Evolutionary conservation across 495 filamentous ascomycete species (phyloP).

Genomic region (Aspergillus nidulans): DNA sequence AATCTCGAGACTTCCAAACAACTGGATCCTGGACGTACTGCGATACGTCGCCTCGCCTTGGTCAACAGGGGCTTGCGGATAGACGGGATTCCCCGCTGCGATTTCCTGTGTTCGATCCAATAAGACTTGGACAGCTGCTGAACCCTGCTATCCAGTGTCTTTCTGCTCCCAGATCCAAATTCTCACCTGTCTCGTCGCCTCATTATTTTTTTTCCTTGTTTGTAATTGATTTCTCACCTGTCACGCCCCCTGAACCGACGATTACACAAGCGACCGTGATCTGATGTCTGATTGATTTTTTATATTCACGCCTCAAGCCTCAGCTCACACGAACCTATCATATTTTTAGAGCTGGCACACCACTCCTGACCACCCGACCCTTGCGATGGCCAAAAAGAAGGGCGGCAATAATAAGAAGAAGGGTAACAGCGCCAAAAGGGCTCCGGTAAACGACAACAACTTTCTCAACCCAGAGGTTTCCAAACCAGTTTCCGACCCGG

Average conservation of each 20-base stretch:
- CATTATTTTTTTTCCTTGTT: slow-evolving; percentile 24
- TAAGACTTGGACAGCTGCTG: slow-evolving; percentile 26
- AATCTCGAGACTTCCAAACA: slow-evolving; percentile 15
- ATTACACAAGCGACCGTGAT: slow-evolving; percentile 30
- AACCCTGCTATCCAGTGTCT: slow-evolving; percentile 24
- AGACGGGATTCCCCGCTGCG: slow-evolving; percentile 16
- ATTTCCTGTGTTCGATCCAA: slow-evolving; percentile 21
- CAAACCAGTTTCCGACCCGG: slow-evolving; percentile 25
- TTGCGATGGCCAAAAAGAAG: slow-evolving; percentile 34
- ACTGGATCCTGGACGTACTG: slow-evolving; percentile 30
- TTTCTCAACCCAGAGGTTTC: slow-evolving; percentile 21
- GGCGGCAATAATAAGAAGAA: slow-evolving; percentile 38
- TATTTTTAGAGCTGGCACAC: slow-evolving; percentile 25
- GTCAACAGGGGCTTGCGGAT: slow-evolving; percentile 21
- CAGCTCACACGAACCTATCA: slow-evolving; percentile 21
- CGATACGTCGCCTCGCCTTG: slow-evolving; percentile 43
- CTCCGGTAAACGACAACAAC: slow-evolving; percentile 25
- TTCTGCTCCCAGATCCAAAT: slow-evolving; percentile 21
- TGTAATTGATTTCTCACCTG: slow-evolving; percentile 12
- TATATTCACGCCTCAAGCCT: slow-evolving; percentile 24
- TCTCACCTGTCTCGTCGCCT: slow-evolving; percentile 17
- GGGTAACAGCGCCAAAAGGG: slow-evolving; percentile 21
- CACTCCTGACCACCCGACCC: slow-evolving; percentile 21
- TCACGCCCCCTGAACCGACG: slow-evolving; percentile 20
- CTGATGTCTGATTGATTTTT: slow-evolving; percentile 26